Base-by-base conservation (phyloP, 805 yeast species). In the Grigorovia humatica region DNA sequence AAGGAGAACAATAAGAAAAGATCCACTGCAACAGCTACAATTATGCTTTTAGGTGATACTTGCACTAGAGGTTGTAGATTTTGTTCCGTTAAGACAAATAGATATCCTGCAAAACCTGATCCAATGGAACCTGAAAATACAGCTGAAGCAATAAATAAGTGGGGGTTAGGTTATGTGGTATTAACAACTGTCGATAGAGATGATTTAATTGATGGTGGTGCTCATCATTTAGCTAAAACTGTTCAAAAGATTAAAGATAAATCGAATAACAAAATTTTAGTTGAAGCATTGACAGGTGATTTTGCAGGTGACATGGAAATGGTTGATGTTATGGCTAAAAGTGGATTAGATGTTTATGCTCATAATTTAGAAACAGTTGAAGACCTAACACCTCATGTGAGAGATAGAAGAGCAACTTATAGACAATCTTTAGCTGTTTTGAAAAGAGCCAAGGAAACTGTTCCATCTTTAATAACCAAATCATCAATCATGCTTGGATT, bases 61-160 rank as follows among this genome's bases (percentile, higher is more conserved):
- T 93, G 99, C 71, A 93, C 99, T 1, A 78, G 99, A 71, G 99
- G 99, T n/a, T 93, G 99, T 67, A 77, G 99, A 56, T 93, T 93
- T 71, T 93, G 99, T 68, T 87, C 96, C 1, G 99, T 93, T 47
- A 93, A 93, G 69, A 93, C 99, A 1, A 83, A 82, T 66, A 78
- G 99, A 62, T 72, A 72, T 1, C 99, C 99, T 1, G 81, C 83
- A 0, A 81, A 89, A 9, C 84, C 95, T 8, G 99, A 93, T 71
- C 96, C 97, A 19, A 81, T 77, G 75, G 99, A 93, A 69, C 99
- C 99, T 0, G 96, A 88, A 64, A 88, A 93, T 62, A 95, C 99
- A 0, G 98, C 98, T 0, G 96, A 87, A 60, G 99, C 99, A 32
- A 89, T 93, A 53, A 81, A 88, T 44, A 82, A 96, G 70, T 93